Percentiles rank a stretch among this genome's conserved stretches.
phyloP scores from a whole-genome alignment of 2,329 filamentous ascomycete genomes.

The Aspergillus awamori region DNA sequence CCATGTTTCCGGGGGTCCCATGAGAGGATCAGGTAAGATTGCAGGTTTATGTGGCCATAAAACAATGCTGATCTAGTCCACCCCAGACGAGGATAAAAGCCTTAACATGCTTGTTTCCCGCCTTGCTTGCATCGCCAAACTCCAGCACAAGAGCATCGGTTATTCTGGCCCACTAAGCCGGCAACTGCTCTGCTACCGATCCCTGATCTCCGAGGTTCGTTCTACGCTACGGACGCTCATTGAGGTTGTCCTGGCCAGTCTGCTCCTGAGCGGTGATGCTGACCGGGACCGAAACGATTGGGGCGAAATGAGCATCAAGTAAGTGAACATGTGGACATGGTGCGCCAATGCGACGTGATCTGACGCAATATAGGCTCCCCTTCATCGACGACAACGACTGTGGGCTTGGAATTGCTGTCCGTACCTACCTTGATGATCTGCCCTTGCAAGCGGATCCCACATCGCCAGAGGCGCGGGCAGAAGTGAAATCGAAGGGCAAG shows the following conservation, averaged over 20 bases:
- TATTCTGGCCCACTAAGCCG: constrained; percentile 94
- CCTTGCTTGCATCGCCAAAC: constrained; percentile 77
- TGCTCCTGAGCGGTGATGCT: constrained; percentile 80
- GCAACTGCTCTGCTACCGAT: constrained; percentile 83
- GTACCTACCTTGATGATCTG: constrained; percentile 56
- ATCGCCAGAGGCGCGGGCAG: constrained; percentile 51
- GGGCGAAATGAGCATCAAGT: constrained; percentile 73
- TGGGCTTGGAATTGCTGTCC: constrained; percentile 52
- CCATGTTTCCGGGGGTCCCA: constrained; percentile 60
- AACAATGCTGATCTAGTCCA: constrained; percentile 26
- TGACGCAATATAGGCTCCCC: constrained; percentile 38
- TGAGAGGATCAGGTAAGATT: constrained; percentile 56
- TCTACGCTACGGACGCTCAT: constrained; percentile 78
- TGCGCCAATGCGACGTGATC: not conserved
- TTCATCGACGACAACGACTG: constrained; percentile 51
- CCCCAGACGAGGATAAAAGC: constrained; percentile 71
- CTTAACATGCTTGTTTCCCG: constrained; percentile 83
- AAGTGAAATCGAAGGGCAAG: constrained; percentile 56
- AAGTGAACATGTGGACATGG: constrained; percentile 33
- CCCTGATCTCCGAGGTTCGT: constrained; percentile 77
- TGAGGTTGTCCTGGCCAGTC: constrained; percentile 77
- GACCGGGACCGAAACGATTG: constrained; percentile 69
- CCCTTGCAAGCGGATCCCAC: constrained; percentile 60
- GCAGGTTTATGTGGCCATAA: not conserved
- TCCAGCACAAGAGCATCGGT: constrained; percentile 81